Base-by-base conservation (phyloP, 306 rosid species). In the Sicyos edulis region DNA sequence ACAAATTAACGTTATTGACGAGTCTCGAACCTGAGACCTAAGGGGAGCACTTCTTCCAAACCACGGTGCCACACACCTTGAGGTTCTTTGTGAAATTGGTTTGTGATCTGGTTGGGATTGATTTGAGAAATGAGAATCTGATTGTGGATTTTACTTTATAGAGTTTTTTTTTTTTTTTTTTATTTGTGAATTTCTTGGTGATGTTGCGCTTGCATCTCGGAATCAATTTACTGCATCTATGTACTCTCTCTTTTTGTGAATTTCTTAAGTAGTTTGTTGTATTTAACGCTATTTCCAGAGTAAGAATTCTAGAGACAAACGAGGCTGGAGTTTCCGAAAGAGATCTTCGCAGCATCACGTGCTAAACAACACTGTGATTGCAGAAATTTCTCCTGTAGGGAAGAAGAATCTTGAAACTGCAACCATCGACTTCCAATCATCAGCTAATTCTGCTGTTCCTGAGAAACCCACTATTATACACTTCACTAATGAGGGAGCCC, bases 251-350 rank as follows among this genome's bases (percentile, higher is more conserved):
- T 19, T 29, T 64, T 24, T 42, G 53, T 64, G 37, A 32, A 32
- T 32, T 32, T 32, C 37, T 64, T 19, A 19, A 64, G 70, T 64
- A 19, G 32, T 52, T 54, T n/a, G 37, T 71, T 8, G n/a, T 71
- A 42, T 56, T 72, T 19, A 44, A 54, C 57, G 71, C 12, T 16
- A 74, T 17, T 65, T 82, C 10, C 77, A 95, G 97, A 74, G 76
- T 67, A 91, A 89, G 85, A 88, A 78, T 62, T 77, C 99, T 8
- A 79, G 68, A 71, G 99, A 91, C 71, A 95, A 89, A 79, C 85
- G 96, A 8, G 85, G 97, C 64, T 95, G 99, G 99, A 95, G 97
- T 85, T 95, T 95, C 60, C 86, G 92, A 45, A 95, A 95, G 84
- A 89, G 83, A 75, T 87, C 99, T 78, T 84, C 88, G 8, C 83